Conservation (phyloP, 75 land plant genomes). For the Ceratopteris richardii region DNA sequence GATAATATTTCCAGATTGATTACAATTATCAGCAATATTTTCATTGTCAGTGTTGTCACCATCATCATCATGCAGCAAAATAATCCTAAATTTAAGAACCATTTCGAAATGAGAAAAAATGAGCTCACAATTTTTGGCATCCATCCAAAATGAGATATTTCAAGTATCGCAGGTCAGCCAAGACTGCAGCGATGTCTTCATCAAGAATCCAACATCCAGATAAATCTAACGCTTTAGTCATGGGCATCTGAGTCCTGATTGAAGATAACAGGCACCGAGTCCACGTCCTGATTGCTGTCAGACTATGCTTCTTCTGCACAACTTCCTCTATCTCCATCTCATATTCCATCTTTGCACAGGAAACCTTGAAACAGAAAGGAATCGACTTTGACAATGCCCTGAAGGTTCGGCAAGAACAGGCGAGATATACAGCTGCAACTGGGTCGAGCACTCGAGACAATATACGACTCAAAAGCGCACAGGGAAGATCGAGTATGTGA, state of each 20-base stretch:
- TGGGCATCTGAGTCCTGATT: slow-evolving; percentile 19
- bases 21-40: too few relatives aligned
- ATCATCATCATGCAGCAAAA: not conserved
- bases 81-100: not conserved
- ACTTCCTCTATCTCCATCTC: not conserved
- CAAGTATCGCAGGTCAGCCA: slow-evolving; percentile 18
- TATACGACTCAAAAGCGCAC: slow-evolving; percentile 13
- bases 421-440: slow-evolving; percentile 10
- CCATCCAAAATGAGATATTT: slow-evolving; percentile 30
- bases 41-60: too few relatives aligned
- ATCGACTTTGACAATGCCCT: slow-evolving; percentile 17
- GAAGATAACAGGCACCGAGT: slow-evolving; percentile 9
- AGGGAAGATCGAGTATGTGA: slow-evolving; percentile 19
- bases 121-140: slow-evolving; percentile 33
- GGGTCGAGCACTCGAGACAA: slow-evolving; percentile 20
- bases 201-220: slow-evolving; percentile 27
- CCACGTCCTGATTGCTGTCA: slow-evolving; percentile 14
- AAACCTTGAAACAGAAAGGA: slow-evolving; percentile 11
- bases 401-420: slow-evolving; percentile 23
- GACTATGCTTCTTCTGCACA: slow-evolving; percentile 5
- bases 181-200: slow-evolving; percentile 25
- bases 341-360: slow-evolving; percentile 3
- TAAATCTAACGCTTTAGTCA: slow-evolving; percentile 23
- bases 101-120: not conserved
- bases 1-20: too few relatives aligned